Percentiles rank a stretch among this genome's conserved stretches.
These are phyloP conservation scores for Fusarium torulosum DNA, from an alignment of 2,329 filamentous ascomycete genomes.

Conservation along the genomic window DNA sequence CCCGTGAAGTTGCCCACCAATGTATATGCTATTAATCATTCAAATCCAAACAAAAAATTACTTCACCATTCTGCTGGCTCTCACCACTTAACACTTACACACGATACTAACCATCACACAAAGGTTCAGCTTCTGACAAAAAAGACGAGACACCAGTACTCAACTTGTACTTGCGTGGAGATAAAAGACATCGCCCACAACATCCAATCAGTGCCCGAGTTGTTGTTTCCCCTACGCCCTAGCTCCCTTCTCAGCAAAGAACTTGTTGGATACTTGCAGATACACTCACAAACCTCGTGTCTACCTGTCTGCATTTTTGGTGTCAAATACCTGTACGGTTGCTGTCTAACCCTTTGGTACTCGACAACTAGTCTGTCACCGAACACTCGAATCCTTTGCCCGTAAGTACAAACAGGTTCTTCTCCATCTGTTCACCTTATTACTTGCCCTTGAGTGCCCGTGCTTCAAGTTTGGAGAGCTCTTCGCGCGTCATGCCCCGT, in stretches of 20 bases:
- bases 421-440: slow-evolving; percentile 32
- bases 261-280: slow-evolving; percentile 43
- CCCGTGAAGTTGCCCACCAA: slow-evolving; percentile 8
- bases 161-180: slow-evolving; percentile 38
- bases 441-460: slow-evolving; percentile 18
- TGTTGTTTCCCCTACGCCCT: slow-evolving; percentile 36
- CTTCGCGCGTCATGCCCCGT: slow-evolving; percentile 33
- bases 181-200: slow-evolving; percentile 27
- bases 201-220: slow-evolving; percentile 37
- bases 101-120: slow-evolving; percentile 10
- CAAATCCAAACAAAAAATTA: neutral
- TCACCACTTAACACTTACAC: slow-evolving; percentile 9
- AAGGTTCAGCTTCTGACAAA: slow-evolving; percentile 2
- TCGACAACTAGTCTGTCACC: slow-evolving; percentile 34
- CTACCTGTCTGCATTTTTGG: slow-evolving; percentile 46
- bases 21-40: slow-evolving; percentile 7
- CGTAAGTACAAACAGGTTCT: slow-evolving; percentile 52
- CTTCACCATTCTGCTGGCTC: slow-evolving; percentile 5
- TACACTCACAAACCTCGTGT: slow-evolving; percentile 45
- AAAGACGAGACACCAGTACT: slow-evolving; percentile 18
- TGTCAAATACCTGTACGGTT: slow-evolving; percentile 40
- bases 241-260: slow-evolving; percentile 35
- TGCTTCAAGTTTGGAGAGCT: slow-evolving; percentile 17
- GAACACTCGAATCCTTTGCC: slow-evolving; percentile 50
- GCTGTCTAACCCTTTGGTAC: slow-evolving; percentile 33